Evolutionary conservation across 2,329 filamentous ascomycete genomes (phyloP).

Genomic region (Talaromyces marneffei): DNA sequence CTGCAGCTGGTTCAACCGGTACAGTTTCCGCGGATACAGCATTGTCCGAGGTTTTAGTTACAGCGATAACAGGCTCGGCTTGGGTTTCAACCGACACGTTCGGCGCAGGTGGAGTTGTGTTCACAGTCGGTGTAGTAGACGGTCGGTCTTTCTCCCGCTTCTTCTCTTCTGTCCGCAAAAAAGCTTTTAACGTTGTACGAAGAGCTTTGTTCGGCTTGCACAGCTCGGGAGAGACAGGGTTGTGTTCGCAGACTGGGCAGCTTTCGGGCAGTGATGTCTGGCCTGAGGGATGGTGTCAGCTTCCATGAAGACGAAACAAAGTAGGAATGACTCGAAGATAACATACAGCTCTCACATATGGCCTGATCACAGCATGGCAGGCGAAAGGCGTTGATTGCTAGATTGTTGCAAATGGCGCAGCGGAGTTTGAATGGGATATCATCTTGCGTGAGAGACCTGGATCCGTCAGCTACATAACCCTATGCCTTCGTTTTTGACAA

Average conservation of each 20-base stretch:
- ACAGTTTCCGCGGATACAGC: not conserved
- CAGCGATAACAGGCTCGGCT: not conserved
- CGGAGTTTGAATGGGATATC: constrained; percentile 94
- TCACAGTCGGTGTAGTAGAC: constrained; percentile 28
- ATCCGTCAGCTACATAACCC: not conserved
- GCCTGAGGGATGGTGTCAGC: constrained; percentile 44
- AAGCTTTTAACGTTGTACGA: constrained; percentile 88
- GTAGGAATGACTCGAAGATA: not conserved
- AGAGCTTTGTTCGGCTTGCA: constrained; percentile 85
- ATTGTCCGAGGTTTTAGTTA: not conserved
- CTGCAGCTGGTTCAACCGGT: not conserved
- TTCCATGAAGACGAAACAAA: not conserved
- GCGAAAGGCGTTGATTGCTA: constrained; percentile 85
- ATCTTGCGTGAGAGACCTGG: constrained; percentile 68
- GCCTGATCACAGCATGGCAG: constrained; percentile 92
- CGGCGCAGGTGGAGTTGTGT: constrained; percentile 17
- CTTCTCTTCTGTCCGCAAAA: constrained; percentile 84
- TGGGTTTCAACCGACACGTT: constrained; percentile 6
- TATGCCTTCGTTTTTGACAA: not conserved
- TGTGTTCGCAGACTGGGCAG: constrained; percentile 91
- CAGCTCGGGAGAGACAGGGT: constrained; percentile 75
- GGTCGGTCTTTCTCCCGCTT: constrained; percentile 64
- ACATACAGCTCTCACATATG: constrained; percentile 83
- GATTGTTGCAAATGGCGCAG: constrained; percentile 86
- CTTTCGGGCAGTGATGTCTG: constrained; percentile 69